These are phyloP conservation scores for Calonectria henricotiae DNA, from an alignment of 2,329 filamentous ascomycete species.

Conservation along the genomic window DNA sequence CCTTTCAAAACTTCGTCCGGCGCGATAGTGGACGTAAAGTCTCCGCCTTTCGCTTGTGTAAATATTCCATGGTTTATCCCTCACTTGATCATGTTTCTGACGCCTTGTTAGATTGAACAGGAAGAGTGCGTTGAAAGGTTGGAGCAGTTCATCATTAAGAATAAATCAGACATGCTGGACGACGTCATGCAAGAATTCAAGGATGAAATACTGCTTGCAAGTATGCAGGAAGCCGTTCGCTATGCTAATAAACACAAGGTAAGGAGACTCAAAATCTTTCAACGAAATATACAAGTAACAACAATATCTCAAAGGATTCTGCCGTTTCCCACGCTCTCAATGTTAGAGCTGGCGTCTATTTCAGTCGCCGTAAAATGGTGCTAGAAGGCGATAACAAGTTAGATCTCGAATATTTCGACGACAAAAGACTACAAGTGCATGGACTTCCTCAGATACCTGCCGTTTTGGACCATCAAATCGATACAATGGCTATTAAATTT, in stretches of 20 bases:
- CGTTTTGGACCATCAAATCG: slow-evolving; percentile 4
- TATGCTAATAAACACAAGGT: not conserved
- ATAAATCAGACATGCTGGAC: not conserved
- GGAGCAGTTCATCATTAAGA: not conserved
- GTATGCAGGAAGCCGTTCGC: slow-evolving; percentile 4
- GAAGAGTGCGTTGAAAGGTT: not conserved
- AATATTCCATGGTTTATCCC: not conserved
- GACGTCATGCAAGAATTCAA: not conserved
- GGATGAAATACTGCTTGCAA: not conserved
- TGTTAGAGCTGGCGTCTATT: not conserved
- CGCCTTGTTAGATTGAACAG: not conserved
- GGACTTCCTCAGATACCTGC: slow-evolving; percentile 3
- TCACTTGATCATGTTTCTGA: not conserved
- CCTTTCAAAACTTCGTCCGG: not conserved
- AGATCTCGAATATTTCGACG: not conserved
- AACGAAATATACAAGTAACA: not conserved
- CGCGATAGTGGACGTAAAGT: not conserved
- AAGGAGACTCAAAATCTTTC: not conserved
- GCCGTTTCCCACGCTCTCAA: slow-evolving; percentile 1
- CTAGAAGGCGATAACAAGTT: not conserved
- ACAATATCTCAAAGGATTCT: not conserved
- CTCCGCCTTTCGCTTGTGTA: slow-evolving; percentile 7
- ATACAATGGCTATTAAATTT: slow-evolving; percentile 13
- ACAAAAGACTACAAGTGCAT: not conserved
- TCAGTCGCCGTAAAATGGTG: slow-evolving; percentile 11